Evolutionary conservation across 805 yeast genomes (phyloP), one percentile per base, ranked within the genome.

Genomic region (Candida arabinofermentans): DNA sequence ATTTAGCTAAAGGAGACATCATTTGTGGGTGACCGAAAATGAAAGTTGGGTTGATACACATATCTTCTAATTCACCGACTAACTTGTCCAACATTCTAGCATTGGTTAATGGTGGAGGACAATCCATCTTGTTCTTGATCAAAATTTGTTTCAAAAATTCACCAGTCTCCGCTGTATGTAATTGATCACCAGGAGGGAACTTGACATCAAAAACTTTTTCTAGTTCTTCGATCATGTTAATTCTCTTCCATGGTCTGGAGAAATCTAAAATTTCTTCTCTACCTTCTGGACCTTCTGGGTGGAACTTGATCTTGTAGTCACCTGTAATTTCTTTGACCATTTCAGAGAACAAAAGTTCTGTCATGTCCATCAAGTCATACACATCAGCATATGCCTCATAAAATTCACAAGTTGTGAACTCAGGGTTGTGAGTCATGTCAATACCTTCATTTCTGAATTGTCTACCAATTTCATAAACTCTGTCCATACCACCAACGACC

Each of bases 1-100:
- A 87, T 75, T 91, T 91, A 64, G 99, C 99, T 69, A 91, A 78
- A 53, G 99, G 99, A 44, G 98, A 91, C 99, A 91, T 91, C 95
- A 91, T 88, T 74, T 91, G 97, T 46, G 99, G 99, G 69, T 91
- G 99, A 57, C 99, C 99, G 61, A 88, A 90, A 67, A 91, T 86
- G 69, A 91, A 91, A 36, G 98, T 93, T 57, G 99, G 99, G 76
- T 87, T 93, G 69, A 91, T 86, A 64, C 95, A 87, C 40, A 80
- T 74, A 61, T 90, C 97, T 74, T 91, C 99, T 66, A 84, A 79
- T 66, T 88, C 97, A 62, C 99, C 98, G 57, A 91, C 96, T 51
- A 91, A 81, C 75, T 87, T 90, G 76, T 93, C 99, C 65, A 93
- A 81, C 97, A 91, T 91, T 74, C 99, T 86, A 42, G 99, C 96